Percentiles rank a stretch among this genome's conserved stretches.
phyloP scores from a whole-genome alignment of 164 flowering plant genomes.

The Malania oleifera region DNA sequence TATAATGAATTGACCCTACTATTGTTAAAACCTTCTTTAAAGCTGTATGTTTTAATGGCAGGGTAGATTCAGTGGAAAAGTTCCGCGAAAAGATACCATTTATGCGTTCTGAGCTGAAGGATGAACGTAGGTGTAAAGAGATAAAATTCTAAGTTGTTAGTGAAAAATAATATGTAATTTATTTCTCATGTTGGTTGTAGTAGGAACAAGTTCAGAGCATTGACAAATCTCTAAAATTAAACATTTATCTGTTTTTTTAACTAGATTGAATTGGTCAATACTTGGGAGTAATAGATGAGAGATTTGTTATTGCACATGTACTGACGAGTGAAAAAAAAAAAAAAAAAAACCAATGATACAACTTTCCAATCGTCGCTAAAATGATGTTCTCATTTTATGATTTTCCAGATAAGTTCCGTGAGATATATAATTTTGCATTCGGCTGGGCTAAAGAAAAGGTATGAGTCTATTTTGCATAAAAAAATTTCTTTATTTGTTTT shows the following conservation, averaged over 20 bases:
- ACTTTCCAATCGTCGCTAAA: constrained; percentile 5
- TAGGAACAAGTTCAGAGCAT: not conserved
- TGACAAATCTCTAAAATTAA: not conserved
- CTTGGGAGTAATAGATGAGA: not conserved
- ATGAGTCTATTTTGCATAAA: constrained; percentile 1
- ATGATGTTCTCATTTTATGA: constrained; percentile 9
- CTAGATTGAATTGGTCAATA: not conserved
- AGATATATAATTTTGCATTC: constrained; percentile 93
- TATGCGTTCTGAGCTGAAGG: constrained; percentile 89
- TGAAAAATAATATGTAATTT: not conserved
- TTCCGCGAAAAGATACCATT: constrained; percentile 75
- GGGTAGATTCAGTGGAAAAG: constrained; percentile 92
- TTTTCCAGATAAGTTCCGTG: constrained; percentile 83
- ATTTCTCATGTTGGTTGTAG: not conserved
- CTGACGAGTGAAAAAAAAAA: too few species aligned
- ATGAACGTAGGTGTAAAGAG: constrained; percentile 67
- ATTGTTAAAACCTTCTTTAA: not conserved
- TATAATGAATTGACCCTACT: not conserved
- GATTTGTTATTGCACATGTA: too few species aligned
- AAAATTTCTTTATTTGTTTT: too few species aligned
- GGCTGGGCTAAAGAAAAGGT: constrained; percentile 99
- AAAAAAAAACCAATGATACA: not conserved
- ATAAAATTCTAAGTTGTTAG: not conserved
- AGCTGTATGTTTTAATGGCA: constrained; percentile 31
- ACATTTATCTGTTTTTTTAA: too few species aligned